Conservation (phyloP, 169 alveolate species). For the Plasmodium malariae region DNA sequence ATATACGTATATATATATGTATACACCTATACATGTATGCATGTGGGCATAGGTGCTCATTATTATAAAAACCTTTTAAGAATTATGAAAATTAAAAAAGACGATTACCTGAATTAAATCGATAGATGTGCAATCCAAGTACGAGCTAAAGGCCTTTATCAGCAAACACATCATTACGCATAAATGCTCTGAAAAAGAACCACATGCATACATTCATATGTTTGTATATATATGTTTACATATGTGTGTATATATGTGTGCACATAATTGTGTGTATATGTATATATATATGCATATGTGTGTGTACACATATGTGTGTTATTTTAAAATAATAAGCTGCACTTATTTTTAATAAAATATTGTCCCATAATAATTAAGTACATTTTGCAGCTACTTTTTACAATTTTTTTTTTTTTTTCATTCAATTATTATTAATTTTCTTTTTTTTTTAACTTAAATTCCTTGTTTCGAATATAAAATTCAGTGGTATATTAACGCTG, state of each 20-base stretch:
- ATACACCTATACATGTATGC: too few species aligned
- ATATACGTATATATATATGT: not conserved
- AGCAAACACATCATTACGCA: conserved; percentile 46
- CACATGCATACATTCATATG: too few species aligned
- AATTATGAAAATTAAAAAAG: conserved; percentile 5
- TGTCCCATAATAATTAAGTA: not conserved
- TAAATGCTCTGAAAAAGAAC: conserved; percentile 14
- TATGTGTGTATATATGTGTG: not conserved
- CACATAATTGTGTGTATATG: not conserved
- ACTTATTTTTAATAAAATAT: too few species aligned
- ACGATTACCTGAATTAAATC: conserved; percentile 42
- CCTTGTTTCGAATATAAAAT: conserved; percentile 1
- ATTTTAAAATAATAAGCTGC: too few species aligned
- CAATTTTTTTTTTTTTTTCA: not conserved
- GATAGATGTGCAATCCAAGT: conserved; percentile 16
- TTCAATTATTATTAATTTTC: not conserved
- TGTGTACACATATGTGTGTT: not conserved
- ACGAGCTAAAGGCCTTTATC: conserved; percentile 54
- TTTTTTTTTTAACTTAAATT: conserved; percentile 14
- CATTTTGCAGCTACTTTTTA: not conserved
- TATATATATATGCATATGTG: not conserved
- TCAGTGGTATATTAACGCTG: conserved; percentile 12
- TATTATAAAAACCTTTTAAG: not conserved
- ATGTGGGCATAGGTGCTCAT: not conserved
- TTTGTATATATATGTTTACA: too few species aligned